These are phyloP conservation scores for Acacia concinna DNA, from an alignment of 331 rosid genomes.

Conservation along the genomic window DNA sequence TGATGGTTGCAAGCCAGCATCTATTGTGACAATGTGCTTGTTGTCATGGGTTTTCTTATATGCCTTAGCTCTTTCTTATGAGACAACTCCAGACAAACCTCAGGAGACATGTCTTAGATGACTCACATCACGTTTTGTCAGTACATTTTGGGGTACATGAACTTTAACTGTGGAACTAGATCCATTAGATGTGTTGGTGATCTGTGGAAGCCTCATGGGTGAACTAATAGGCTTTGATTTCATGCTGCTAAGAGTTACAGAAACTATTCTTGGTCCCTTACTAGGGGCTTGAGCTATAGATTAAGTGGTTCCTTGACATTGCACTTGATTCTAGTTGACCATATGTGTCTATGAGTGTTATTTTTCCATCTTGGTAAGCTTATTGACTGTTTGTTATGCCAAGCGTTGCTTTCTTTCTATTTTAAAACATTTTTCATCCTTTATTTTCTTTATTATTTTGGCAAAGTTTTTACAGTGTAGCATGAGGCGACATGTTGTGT, in stretches of 20 bases:
- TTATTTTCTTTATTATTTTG: not conserved
- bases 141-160: slow-evolving; percentile 8
- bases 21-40: not conserved
- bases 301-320: slow-evolving; percentile 9
- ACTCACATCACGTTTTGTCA: not conserved
- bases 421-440: not conserved
- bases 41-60: not conserved
- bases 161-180: slow-evolving; percentile 5
- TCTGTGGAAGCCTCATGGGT: slow-evolving; percentile 17
- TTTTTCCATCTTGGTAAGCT: not conserved
- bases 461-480: not conserved
- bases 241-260: not conserved
- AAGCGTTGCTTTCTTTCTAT: not conserved
- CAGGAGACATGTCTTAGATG: not conserved
- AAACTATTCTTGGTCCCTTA: not conserved
- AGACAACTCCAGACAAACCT: not conserved
- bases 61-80: not conserved
- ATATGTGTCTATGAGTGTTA: not conserved
- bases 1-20: not conserved
- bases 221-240: slow-evolving; percentile 7
- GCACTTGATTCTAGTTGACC: slow-evolving; percentile 9
- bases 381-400: not conserved
- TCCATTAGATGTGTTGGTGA: not conserved
- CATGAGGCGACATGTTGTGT: not conserved
- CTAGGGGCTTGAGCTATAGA: not conserved